These are phyloP conservation scores for Malbranchea zuffiana DNA, from an alignment of 2,329 filamentous ascomycete genomes.

Conservation along the genomic window DNA sequence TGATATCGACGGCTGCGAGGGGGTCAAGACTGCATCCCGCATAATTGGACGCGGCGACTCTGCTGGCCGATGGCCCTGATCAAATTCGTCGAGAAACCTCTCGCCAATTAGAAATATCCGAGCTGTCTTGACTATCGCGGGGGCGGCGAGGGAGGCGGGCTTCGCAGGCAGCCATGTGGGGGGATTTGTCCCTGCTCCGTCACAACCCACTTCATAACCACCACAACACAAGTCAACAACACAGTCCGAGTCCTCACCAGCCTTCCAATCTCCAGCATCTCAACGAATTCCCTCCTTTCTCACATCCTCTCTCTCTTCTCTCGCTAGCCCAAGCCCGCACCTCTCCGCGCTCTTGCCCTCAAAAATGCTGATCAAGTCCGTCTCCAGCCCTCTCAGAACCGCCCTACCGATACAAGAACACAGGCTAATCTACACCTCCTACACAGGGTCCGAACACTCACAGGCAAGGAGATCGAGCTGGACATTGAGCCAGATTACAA, in stretches of 20 bases:
- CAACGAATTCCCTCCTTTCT: conserved; percentile 27
- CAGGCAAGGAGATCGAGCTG: conserved; percentile 97
- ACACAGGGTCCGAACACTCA: conserved; percentile 90
- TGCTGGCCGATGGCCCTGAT: no score
- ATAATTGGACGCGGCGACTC: no score
- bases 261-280: neutral
- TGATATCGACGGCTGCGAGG: no score
- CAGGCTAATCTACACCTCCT: conserved; percentile 3
- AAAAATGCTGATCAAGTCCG: conserved; percentile 45
- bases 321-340: neutral
- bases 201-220: neutral
- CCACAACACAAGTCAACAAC: neutral
- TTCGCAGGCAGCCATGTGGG: neutral
- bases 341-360: neutral
- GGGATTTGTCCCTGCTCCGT: neutral
- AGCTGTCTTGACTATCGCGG: neutral
- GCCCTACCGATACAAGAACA: neutral
- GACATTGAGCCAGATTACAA: conserved; percentile 93
- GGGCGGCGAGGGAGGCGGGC: neutral
- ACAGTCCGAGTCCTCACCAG: neutral
- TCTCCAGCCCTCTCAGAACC: conserved; percentile 2
- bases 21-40: no score
- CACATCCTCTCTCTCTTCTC: neutral
- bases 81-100: conserved; percentile 6
- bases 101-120: neutral